Percentiles rank a stretch among this genome's conserved stretches.
Conservation (phyloP, 1,139 yeast genomes). For the Suhomyces chickasaworum region DNA sequence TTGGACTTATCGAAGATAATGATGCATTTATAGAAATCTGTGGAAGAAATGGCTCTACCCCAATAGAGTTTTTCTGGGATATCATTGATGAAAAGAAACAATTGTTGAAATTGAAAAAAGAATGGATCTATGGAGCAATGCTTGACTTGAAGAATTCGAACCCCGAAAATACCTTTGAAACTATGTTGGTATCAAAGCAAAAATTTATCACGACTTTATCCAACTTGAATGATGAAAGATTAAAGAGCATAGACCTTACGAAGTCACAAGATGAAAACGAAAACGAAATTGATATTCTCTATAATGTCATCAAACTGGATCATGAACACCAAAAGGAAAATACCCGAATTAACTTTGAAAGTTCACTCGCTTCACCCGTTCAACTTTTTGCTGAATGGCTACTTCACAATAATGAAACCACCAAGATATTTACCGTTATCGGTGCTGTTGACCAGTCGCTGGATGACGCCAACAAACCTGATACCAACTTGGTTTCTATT, state of each 20-base stretch:
- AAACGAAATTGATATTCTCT: conserved; percentile 31
- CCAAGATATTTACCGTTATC: conserved; percentile 12
- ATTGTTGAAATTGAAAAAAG: conserved; percentile 58
- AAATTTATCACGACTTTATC: conserved; percentile 24
- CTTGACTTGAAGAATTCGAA: conserved; percentile 29
- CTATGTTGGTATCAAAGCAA: conserved; percentile 22
- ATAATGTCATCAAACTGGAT: conserved; percentile 30
- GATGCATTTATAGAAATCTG: conserved; percentile 61
- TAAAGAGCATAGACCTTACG: conserved; percentile 23
- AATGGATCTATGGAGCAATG: conserved; percentile 56
- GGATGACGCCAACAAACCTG: conserved; percentile 6
- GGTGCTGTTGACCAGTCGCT: neutral
- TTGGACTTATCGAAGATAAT: conserved; percentile 55
- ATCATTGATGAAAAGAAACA: conserved; percentile 64
- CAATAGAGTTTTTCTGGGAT: conserved; percentile 81
- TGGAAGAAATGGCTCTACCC: conserved; percentile 80
- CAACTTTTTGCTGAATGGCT: conserved; percentile 24
- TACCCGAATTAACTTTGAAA: conserved; percentile 15
- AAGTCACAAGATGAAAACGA: conserved; percentile 20
- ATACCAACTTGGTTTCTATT: neutral
- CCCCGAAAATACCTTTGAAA: conserved; percentile 20
- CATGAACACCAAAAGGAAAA: conserved; percentile 20
- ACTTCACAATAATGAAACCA: conserved; percentile 16
- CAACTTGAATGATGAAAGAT: conserved; percentile 30
- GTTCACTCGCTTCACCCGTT: conserved; percentile 15